Conservation (phyloP, 768 basidiomycete genomes). For the Panus rudis region DNA sequence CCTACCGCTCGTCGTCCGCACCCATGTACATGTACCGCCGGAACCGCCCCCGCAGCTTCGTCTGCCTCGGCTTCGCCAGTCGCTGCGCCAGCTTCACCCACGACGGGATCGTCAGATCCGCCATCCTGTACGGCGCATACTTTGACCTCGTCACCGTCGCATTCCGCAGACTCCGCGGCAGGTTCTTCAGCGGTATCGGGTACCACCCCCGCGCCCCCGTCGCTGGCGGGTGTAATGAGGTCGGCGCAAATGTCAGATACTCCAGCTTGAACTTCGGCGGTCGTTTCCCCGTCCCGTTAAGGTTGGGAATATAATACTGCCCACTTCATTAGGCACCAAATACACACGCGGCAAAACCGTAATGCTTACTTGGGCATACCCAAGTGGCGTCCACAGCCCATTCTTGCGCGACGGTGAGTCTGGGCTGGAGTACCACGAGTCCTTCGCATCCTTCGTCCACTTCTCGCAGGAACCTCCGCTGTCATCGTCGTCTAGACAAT, state of each 20-base stretch:
- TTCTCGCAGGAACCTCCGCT: constrained; percentile 45
- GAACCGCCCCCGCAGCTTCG: constrained; percentile 57
- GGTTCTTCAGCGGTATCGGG: constrained; percentile 48
- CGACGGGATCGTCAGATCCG: constrained; percentile 70
- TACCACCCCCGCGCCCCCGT: constrained; percentile 21
- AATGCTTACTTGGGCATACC: constrained; percentile 75
- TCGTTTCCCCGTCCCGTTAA: constrained; percentile 37
- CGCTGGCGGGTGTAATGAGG: constrained; percentile 34
- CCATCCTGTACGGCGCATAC: constrained; percentile 65
- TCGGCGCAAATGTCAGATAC: constrained; percentile 59
- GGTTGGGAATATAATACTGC: constrained; percentile 61
- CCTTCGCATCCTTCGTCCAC: constrained; percentile 59
- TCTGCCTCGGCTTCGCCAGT: constrained; percentile 45
- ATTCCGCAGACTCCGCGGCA: constrained; percentile 44
- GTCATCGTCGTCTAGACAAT: no score
- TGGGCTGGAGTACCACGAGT: constrained; percentile 54
- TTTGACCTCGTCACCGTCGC: constrained; percentile 36
- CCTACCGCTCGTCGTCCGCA: constrained; percentile 11
- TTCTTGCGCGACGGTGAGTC: constrained; percentile 68
- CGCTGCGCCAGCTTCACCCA: constrained; percentile 64
- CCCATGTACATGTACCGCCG: constrained; percentile 70
- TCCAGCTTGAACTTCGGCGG: constrained; percentile 68
- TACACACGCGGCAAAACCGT: background rate
- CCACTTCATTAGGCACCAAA: background rate
- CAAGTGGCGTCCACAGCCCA: constrained; percentile 63